Conservation (phyloP, 257 asterid genomes). For the Solanum paucissectum region DNA sequence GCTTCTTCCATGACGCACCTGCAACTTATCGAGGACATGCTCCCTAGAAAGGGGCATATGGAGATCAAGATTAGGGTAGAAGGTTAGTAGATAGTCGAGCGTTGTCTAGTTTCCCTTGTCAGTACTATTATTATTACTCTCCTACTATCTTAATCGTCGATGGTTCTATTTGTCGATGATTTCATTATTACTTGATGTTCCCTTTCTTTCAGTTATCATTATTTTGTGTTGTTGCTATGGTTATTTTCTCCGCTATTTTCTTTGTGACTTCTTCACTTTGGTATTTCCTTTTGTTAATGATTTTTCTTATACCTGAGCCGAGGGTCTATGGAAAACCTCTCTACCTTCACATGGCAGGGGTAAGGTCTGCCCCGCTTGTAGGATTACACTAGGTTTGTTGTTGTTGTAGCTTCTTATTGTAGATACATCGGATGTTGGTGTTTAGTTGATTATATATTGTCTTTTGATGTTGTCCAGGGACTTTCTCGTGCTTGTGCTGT, state of each 20-base stretch:
- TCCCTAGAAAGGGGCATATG: background rate
- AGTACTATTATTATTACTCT: background rate
- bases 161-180: background rate
- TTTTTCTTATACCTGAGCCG: background rate
- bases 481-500: background rate
- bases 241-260: background rate
- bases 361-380: background rate
- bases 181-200: background rate
- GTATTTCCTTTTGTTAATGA: background rate
- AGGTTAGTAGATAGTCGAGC: background rate
- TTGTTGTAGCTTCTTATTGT: background rate
- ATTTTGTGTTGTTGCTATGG: background rate
- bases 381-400: background rate
- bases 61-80: background rate
- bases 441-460: background rate
- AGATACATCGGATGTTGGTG: background rate
- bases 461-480: constrained; percentile 21
- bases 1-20: background rate
- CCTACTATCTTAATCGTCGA: background rate
- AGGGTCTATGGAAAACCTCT: background rate
- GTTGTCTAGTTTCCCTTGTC: background rate
- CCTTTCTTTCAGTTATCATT: background rate
- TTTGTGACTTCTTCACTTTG: background rate
- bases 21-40: background rate
- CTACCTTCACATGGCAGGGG: background rate